phyloP scores from a whole-genome alignment of 73 alveolate species.

The Paramecium tetraurelia region DNA sequence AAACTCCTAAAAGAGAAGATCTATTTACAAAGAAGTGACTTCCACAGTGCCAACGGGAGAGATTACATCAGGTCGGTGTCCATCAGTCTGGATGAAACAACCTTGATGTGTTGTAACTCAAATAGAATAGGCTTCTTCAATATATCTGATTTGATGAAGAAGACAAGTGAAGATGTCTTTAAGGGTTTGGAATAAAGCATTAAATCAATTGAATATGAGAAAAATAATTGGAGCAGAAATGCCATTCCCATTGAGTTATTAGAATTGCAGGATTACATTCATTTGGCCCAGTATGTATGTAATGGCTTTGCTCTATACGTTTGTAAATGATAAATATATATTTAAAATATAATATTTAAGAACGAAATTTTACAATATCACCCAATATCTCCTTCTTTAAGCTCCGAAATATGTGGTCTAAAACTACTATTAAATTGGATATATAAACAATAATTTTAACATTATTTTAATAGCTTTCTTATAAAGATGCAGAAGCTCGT shows the following conservation, averaged over 20 bases:
- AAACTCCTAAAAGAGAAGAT: not conserved
- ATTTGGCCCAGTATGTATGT: not conserved
- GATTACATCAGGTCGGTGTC: constrained; percentile 15
- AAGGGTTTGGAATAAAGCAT: not conserved
- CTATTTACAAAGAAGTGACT: not conserved
- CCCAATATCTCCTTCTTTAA: not conserved
- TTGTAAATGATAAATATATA: not conserved
- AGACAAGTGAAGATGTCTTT: constrained; percentile 9
- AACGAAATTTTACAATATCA: not conserved
- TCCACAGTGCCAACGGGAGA: not conserved
- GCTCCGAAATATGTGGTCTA: not conserved
- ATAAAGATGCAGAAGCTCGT: not conserved
- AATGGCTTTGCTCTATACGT: not conserved
- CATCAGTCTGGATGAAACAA: not conserved
- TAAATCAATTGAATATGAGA: not conserved
- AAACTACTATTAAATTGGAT: not conserved
- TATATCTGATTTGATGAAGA: not conserved
- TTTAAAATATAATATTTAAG: not conserved
- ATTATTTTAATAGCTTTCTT: not conserved
- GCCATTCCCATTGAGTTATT: not conserved
- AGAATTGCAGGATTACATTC: not conserved
- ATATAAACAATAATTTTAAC: not conserved
- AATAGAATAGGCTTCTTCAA: constrained; percentile 4
- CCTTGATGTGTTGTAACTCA: constrained; percentile 30
- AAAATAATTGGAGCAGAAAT: constrained; percentile 19